phyloP scores from a whole-genome alignment of 805 yeast genomes.

The Yarrowia alimentaria region DNA sequence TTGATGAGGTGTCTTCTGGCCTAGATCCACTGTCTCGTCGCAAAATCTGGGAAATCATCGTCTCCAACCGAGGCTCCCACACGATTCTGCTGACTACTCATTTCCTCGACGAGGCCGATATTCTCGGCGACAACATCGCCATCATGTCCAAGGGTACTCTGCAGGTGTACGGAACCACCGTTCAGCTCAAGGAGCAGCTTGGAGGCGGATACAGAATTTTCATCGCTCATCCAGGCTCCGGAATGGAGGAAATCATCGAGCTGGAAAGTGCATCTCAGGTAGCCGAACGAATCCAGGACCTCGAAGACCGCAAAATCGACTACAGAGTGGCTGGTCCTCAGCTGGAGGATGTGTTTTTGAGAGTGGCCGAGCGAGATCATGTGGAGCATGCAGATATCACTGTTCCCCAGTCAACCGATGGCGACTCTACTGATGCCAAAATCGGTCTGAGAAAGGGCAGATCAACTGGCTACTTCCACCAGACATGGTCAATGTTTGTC shows the following conservation, averaged over 20 bases:
- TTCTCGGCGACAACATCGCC: slow-evolving; percentile 40
- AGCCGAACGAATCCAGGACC: slow-evolving; percentile 32
- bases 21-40: slow-evolving; percentile 42
- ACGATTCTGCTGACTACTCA: slow-evolving; percentile 41
- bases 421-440: no score
- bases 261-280: slow-evolving; percentile 34
- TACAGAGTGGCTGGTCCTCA: slow-evolving; percentile 41
- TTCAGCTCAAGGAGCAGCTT: slow-evolving; percentile 38
- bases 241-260: slow-evolving; percentile 35
- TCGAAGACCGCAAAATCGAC: slow-evolving; percentile 33
- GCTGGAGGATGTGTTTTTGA: slow-evolving; percentile 40
- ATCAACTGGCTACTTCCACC: slow-evolving; percentile 32
- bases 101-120: slow-evolving; percentile 42
- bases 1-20: slow-evolving; percentile 44
- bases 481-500: slow-evolving; percentile 37
- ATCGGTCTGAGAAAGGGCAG: slow-evolving; percentile 9
- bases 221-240: slow-evolving; percentile 35
- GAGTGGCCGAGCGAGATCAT: slow-evolving; percentile 37
- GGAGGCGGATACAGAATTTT: slow-evolving; percentile 40
- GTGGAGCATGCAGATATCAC: slow-evolving; percentile 26
- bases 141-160: slow-evolving; percentile 40
- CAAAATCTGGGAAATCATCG: slow-evolving; percentile 41
- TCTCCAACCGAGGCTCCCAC: slow-evolving; percentile 36
- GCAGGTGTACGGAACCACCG: slow-evolving; percentile 39
- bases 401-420: no score